phyloP scores from a whole-genome alignment of 768 basidiomycete genomes.

The Tulasnella sp. region DNA sequence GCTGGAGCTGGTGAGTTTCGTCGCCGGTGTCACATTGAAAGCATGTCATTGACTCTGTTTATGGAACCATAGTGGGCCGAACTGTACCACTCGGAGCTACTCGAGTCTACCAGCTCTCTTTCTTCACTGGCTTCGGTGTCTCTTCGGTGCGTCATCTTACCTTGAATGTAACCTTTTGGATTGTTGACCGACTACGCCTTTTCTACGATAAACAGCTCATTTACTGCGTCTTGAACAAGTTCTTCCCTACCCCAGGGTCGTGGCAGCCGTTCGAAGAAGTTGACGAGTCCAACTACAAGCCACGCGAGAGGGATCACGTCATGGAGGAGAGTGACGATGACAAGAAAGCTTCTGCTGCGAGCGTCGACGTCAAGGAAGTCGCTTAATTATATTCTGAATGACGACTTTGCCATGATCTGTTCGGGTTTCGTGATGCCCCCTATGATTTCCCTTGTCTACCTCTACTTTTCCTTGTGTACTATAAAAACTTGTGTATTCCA shows the following conservation, averaged over 20 bases:
- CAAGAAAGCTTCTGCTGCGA: neutral
- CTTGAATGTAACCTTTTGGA: neutral
- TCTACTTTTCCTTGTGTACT: neutral
- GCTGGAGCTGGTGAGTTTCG: conserved; percentile 56
- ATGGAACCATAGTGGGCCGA: conserved; percentile 45
- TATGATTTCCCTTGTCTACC: neutral
- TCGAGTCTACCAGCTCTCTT: conserved; percentile 71
- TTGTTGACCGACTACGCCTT: neutral
- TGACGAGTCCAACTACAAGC: conserved; percentile 42
- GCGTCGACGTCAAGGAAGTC: conserved; percentile 6
- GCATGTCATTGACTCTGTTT: neutral
- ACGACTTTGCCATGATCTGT: neutral
- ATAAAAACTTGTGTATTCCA: neutral
- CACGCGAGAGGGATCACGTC: conserved; percentile 1
- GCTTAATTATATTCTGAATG: neutral
- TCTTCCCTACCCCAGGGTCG: conserved; percentile 58
- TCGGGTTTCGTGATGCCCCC: neutral
- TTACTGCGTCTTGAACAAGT: conserved; percentile 57
- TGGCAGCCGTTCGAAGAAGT: conserved; percentile 52
- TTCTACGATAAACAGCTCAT: conserved; percentile 39
- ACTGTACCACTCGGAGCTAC: conserved; percentile 64
- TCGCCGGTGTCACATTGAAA: neutral
- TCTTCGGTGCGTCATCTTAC: conserved; percentile 42
- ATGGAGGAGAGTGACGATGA: conserved; percentile 18
- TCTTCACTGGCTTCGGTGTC: conserved; percentile 78